Evolutionary conservation across 2,329 filamentous ascomycete genomes (phyloP).

Genomic region (Sarocladium brachiariae): DNA sequence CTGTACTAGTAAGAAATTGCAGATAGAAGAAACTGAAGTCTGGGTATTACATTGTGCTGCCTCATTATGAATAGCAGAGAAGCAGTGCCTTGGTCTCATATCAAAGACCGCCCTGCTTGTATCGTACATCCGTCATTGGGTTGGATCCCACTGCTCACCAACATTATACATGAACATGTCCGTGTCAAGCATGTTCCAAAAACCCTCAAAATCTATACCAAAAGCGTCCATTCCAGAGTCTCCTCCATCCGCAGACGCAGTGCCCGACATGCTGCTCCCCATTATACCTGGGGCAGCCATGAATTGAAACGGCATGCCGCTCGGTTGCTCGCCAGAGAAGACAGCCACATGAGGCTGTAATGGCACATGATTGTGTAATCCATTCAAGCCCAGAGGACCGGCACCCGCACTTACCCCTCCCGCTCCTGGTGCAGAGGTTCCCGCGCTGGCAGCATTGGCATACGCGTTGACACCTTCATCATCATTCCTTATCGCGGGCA

Average conservation of each 20-base stretch:
- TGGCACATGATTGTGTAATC: background rate
- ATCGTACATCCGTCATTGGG: too few species aligned
- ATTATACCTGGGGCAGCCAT: background rate
- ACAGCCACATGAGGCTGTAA: background rate
- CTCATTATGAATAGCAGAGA: too few species aligned
- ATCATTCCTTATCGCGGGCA: background rate
- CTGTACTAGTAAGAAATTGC: too few species aligned
- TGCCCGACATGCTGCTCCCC: background rate
- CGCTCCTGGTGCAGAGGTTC: too few species aligned
- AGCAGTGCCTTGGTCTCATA: too few species aligned
- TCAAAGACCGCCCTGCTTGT: too few species aligned
- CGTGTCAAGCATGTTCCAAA: slow-evolving; percentile 7
- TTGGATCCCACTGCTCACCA: background rate
- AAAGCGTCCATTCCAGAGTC: background rate
- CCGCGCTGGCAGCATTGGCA: background rate
- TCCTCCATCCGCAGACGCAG: too few species aligned
- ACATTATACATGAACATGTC: slow-evolving; percentile 1
- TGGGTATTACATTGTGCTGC: too few species aligned
- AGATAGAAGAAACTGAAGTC: too few species aligned
- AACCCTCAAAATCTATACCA: background rate
- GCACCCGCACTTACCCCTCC: too few species aligned
- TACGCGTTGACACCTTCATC: background rate
- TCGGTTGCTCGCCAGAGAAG: background rate
- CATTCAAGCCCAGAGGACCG: too few species aligned
- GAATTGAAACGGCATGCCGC: background rate